Evolutionary conservation across 768 basidiomycete species (phyloP).

Genomic region (Lyophyllum decastes): DNA sequence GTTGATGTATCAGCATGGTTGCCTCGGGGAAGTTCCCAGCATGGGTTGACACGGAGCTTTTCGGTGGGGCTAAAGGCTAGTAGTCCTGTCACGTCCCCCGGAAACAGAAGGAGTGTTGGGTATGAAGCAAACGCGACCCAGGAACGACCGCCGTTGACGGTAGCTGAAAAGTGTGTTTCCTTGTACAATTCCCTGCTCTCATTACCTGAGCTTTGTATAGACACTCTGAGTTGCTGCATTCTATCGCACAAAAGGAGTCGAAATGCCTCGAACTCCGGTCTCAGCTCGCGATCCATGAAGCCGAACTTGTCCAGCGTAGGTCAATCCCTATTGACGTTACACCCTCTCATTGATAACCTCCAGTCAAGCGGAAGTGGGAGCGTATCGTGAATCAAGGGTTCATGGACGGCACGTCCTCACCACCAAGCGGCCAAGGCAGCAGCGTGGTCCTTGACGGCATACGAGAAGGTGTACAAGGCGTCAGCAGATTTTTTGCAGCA

Average conservation of each 20-base stretch:
- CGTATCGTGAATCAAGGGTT: conserved; percentile 71
- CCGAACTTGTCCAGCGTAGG: conserved; percentile 66
- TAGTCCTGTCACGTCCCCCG: conserved; percentile 13
- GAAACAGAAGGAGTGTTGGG: conserved; percentile 31
- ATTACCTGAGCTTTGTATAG: conserved; percentile 34
- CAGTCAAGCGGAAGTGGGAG: conserved; percentile 86
- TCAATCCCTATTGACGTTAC: conserved; percentile 2
- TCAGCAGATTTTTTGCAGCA: conserved; percentile 57
- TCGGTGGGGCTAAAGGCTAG: conserved; percentile 19
- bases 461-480: conserved; percentile 63
- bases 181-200: conserved; percentile 1
- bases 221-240: conserved; percentile 78
- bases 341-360: background rate
- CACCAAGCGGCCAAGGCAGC: conserved; percentile 25
- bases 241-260: conserved; percentile 86
- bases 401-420: conserved; percentile 12
- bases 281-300: conserved; percentile 71
- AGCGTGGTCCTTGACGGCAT: conserved; percentile 57
- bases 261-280: conserved; percentile 81
- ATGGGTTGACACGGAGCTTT: conserved; percentile 20
- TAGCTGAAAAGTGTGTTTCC: conserved; percentile 68
- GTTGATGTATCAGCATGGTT: conserved; percentile 12
- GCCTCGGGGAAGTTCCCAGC: conserved; percentile 11
- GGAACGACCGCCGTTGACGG: conserved; percentile 51
- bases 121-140: conserved; percentile 18